Base-by-base conservation (phyloP, 1,139 yeast species). In the Pichia sp. region DNA sequence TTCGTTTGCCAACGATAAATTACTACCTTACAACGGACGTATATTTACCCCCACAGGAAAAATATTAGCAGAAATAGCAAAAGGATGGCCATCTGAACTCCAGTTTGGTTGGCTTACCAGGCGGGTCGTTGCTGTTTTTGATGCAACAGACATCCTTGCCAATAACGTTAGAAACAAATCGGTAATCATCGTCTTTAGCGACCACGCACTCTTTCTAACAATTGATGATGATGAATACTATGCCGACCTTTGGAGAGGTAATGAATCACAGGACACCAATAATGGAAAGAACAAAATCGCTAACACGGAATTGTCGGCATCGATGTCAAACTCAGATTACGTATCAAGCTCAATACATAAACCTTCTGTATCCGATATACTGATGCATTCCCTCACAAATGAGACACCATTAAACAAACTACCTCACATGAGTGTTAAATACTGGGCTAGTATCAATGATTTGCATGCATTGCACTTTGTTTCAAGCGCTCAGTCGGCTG, bases 21-120 rank as follows among this genome's bases (percentile, higher is more conserved):
- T 72, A 54, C 72, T 69, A 51, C 77, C 82, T 15, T 80, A 79
- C 58, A 78, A 75, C 60, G 78, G 82, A 46, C 76, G 97, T 58
- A 82, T 90, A 0, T 89, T 90, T 66, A 90, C 97, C 0, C 96
- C 97, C 1, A 85, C 96, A 0, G 98, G 97, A 0, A 90, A 89
- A 67, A 78, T 92, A 2, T 72, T 92, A 47, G 85, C 95, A 0
- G 97, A 90, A 64, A 69, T 90, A 30, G 95, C 97, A 6, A 76
- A 81, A 8, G 82, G 82, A 26, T 92, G 97, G 97, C 98, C 98
- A 0, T 72, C 81, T 0, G 92, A 87, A 62, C 75, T 92, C 31
- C 96, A 89, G 62, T 85, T 85, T 64, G 96, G 96, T 30, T 90
- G 97, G 97, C 69, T 90, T 29, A 78, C 85, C 34, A 77, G 98